A percentile compares a stretch with the other conserved stretches of the same genome.
Conservation (phyloP, 2,329 filamentous ascomycete species). For the Cladosporium sp. region DNA sequence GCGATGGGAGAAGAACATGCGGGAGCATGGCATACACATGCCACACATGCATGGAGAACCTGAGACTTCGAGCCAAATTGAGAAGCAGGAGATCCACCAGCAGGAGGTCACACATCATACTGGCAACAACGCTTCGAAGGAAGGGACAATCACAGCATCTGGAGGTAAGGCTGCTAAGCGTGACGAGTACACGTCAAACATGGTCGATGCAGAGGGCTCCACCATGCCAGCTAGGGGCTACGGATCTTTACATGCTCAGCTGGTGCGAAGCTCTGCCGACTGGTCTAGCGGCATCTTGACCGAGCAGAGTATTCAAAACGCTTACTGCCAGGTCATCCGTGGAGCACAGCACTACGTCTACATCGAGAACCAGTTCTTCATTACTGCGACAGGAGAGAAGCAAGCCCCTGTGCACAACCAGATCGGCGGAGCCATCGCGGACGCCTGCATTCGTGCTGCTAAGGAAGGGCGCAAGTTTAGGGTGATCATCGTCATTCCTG, state of each 20-base stretch:
- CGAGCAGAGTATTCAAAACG: slow-evolving; percentile 82
- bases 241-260: slow-evolving; percentile 72
- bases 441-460: slow-evolving; percentile 73
- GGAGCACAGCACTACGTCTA: slow-evolving; percentile 91
- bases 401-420: slow-evolving; percentile 82
- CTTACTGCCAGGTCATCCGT: slow-evolving; percentile 76
- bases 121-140: slow-evolving; percentile 28
- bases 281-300: slow-evolving; percentile 88
- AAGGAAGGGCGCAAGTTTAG: slow-evolving; percentile 83
- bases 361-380: slow-evolving; percentile 99
- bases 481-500: slow-evolving; percentile 83
- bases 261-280: slow-evolving; percentile 84
- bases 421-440: slow-evolving; percentile 82
- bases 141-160: slow-evolving; percentile 27
- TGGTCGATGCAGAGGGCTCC: slow-evolving; percentile 15
- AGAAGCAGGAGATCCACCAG: slow-evolving; percentile 12
- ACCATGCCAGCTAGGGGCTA: slow-evolving; percentile 2
- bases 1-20: slow-evolving; percentile 22
- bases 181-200: slow-evolving; percentile 22
- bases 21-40: slow-evolving; percentile 16
- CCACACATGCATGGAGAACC: slow-evolving; percentile 12
- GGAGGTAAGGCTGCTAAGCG: slow-evolving; percentile 27
- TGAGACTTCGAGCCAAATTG: slow-evolving; percentile 8
- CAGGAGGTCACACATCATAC: slow-evolving; percentile 29
- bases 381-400: slow-evolving; percentile 84